Percentiles rank a stretch among this genome's conserved stretches.
phyloP scores from a whole-genome alignment of 306 rosid species.

The Mimosa pudica region DNA sequence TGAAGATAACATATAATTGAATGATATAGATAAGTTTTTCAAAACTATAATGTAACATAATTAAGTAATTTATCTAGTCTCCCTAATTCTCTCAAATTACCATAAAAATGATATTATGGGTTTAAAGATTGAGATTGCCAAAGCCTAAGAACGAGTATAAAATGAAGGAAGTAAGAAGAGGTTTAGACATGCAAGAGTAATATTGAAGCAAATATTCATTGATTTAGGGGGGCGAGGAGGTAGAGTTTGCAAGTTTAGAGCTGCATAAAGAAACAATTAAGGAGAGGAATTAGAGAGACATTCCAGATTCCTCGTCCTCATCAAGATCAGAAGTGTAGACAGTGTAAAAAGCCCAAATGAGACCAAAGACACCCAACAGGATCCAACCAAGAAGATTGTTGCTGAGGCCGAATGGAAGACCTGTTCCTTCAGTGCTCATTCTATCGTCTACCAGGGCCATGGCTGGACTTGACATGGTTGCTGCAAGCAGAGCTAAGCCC shows the following conservation, averaged over 20 bases:
- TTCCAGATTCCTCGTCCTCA: conserved; percentile 92
- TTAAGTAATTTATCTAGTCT: too few relatives aligned
- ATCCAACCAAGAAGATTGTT: conserved; percentile 95
- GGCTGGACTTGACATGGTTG: conserved; percentile 79
- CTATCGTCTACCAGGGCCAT: conserved; percentile 95
- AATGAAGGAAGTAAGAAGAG: not conserved
- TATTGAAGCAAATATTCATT: not conserved
- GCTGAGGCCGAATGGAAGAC: conserved; percentile 94
- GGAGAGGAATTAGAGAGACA: conserved; percentile 55
- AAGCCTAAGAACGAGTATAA: not conserved
- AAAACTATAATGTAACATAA: too few relatives aligned
- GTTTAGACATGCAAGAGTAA: not conserved
- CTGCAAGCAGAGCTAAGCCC: conserved; percentile 75
- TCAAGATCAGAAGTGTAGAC: conserved; percentile 69
- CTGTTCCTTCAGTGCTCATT: conserved; percentile 91
- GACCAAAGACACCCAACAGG: conserved; percentile 72
- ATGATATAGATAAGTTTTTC: too few relatives aligned
- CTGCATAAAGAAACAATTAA: not conserved
- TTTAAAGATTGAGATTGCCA: not conserved
- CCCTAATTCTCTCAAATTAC: too few relatives aligned
- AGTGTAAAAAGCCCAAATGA: conserved; percentile 66
- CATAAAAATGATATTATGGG: not conserved
- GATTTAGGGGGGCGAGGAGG: not conserved
- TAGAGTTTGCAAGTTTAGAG: too few relatives aligned
- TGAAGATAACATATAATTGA: too few relatives aligned